A percentile compares a stretch with the other conserved stretches of the same genome.
Evolutionary conservation across 202 grass and related monocot species (phyloP).

Genomic region (Hordeum pubiflorum): DNA sequence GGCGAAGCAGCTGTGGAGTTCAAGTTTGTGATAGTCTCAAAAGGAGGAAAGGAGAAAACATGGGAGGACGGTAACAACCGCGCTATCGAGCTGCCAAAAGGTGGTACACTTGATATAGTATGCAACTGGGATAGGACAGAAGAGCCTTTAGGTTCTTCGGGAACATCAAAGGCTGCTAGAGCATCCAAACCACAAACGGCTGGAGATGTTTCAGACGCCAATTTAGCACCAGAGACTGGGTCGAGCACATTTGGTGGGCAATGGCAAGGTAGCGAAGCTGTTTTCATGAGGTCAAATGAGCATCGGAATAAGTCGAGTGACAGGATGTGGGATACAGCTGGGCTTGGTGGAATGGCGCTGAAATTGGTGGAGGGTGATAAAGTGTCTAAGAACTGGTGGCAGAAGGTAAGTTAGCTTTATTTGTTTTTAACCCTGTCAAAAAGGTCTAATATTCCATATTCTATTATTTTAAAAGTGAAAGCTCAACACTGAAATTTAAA

Average conservation of each 20-base stretch:
- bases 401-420: constrained; percentile 49
- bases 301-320: constrained; percentile 45
- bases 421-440: background rate
- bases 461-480: background rate
- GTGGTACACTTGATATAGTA: constrained; percentile 52
- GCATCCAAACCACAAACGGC: constrained; percentile 11
- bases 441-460: background rate
- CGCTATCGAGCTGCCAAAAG: constrained; percentile 45
- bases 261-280: constrained; percentile 68
- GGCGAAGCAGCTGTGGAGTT: constrained; percentile 50
- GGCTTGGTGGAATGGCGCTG: constrained; percentile 50
- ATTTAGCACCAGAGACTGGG: constrained; percentile 23
- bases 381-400: constrained; percentile 78
- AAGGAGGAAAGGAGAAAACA: constrained; percentile 43
- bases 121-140: constrained; percentile 77
- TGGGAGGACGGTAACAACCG: constrained; percentile 80
- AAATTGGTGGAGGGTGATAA: constrained; percentile 83
- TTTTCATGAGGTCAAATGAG: constrained; percentile 83
- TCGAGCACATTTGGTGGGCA: constrained; percentile 45
- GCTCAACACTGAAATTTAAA: background rate
- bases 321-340: constrained; percentile 60
- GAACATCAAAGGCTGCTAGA: constrained; percentile 5
- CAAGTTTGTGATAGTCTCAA: constrained; percentile 66
- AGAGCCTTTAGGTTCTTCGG: constrained; percentile 46
- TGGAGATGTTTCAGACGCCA: background rate